A percentile compares a stretch with the other conserved stretches of the same genome.
phyloP scores from a whole-genome alignment of 169 alveolate species.

The Plasmodium chabaudi region DNA sequence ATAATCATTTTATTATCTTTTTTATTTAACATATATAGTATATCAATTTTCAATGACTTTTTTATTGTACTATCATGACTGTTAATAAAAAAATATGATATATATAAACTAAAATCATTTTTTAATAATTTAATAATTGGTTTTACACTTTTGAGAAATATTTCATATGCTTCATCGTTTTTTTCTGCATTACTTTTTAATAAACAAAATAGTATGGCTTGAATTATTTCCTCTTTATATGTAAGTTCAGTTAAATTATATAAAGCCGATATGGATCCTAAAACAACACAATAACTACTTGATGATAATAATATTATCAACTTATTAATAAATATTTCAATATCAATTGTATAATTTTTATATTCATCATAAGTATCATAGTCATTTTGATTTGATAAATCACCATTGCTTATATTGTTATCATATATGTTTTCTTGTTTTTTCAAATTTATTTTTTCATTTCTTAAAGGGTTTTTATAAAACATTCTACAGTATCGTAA shows the following conservation, averaged over 20 bases:
- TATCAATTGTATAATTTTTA: not conserved
- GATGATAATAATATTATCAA: conserved; percentile 14
- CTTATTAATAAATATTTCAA: conserved; percentile 44
- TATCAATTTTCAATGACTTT: conserved; percentile 26
- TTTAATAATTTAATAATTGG: conserved; percentile 16
- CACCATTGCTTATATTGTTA: not conserved
- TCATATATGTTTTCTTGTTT: not conserved
- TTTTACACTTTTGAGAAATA: conserved; percentile 42
- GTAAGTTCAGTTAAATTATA: conserved; percentile 40
- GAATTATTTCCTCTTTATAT: conserved; percentile 16
- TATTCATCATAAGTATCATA: not conserved
- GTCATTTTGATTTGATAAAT: too few relatives aligned
- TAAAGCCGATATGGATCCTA: conserved; percentile 14
- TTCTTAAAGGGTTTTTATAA: conserved; percentile 44
- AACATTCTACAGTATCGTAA: conserved; percentile 27
- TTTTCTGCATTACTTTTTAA: conserved; percentile 25
- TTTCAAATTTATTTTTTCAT: not conserved
- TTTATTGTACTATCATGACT: conserved; percentile 10
- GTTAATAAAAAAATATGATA: conserved; percentile 32
- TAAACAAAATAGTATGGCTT: conserved; percentile 24
- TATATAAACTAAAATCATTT: conserved; percentile 10
- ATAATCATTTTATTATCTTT: conserved; percentile 5
- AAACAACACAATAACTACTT: conserved; percentile 22
- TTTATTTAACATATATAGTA: conserved; percentile 10
- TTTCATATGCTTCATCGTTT: conserved; percentile 33